Percentiles rank a stretch among this genome's conserved stretches.
These are phyloP conservation scores for Eutypa lata DNA, from an alignment of 2,329 filamentous ascomycete genomes.

Conservation along the genomic window DNA sequence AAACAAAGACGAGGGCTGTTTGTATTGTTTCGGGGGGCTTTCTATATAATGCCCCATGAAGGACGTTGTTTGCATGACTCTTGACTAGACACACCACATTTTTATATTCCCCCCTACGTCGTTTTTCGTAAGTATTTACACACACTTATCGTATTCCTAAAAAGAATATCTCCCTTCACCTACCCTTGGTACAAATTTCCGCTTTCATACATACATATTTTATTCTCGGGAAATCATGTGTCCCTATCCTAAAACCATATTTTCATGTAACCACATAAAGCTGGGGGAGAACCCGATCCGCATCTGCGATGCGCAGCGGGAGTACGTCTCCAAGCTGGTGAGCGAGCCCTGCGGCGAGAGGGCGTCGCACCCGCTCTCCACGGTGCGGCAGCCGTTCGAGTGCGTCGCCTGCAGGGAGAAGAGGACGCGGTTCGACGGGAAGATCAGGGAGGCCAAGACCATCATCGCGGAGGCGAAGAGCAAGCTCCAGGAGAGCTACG, in stretches of 20 bases:
- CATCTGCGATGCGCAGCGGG: conserved; percentile 13
- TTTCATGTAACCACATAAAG: conserved; percentile 23
- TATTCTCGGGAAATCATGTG: conserved; percentile 20
- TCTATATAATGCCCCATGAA: neutral
- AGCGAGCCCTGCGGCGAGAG: conserved; percentile 13
- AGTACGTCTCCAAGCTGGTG: conserved; percentile 6
- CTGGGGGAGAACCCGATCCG: conserved; percentile 6
- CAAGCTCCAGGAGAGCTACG: conserved; percentile 17
- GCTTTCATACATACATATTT: too few species aligned
- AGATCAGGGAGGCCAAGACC: conserved; percentile 8
- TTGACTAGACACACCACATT: neutral
- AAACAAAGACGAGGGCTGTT: neutral
- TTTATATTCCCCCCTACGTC: conserved; percentile 1
- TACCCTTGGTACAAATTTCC: too few species aligned
- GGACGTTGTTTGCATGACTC: neutral
- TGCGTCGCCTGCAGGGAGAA: conserved; percentile 15
- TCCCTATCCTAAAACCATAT: conserved; percentile 20
- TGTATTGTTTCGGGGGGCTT: neutral
- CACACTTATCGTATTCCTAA: too few species aligned
- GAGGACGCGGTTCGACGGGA: conserved; percentile 7
- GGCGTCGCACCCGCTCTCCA: conserved; percentile 15
- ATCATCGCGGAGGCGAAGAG: conserved; percentile 11
- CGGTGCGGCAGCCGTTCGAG: conserved; percentile 6
- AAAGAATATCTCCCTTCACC: too few species aligned
- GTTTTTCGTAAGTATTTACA: neutral